phyloP scores from a whole-genome alignment of 2,329 filamentous ascomycete species.

The Colletotrichum lini region DNA sequence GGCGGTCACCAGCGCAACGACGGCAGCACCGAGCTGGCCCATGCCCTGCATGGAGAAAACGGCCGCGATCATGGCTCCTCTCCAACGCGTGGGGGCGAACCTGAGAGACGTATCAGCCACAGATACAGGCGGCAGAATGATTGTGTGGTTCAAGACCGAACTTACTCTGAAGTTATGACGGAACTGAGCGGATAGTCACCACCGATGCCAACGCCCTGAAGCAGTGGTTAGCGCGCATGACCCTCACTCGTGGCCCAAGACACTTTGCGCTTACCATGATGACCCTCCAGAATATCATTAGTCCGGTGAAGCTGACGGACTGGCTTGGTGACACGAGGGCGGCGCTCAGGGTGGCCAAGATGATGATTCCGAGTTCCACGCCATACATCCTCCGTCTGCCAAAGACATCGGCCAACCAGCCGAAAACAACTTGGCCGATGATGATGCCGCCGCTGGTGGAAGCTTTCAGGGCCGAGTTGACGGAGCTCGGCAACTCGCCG shows the following conservation, averaged over 20 bases:
- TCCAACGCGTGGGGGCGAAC: conserved; percentile 85
- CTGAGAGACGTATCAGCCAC: conserved; percentile 51
- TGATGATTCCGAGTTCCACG: conserved; percentile 80
- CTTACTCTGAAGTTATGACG: conserved; percentile 83
- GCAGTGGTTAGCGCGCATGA: background rate
- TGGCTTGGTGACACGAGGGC: conserved; percentile 73
- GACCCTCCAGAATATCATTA: conserved; percentile 82
- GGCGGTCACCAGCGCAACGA: conserved; percentile 79
- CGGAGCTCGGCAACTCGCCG: conserved; percentile 72
- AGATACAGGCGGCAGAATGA: background rate
- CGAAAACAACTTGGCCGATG: conserved; percentile 83
- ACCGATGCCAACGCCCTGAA: conserved; percentile 78
- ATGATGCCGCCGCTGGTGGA: conserved; percentile 85
- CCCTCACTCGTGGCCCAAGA: background rate
- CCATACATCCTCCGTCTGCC: conserved; percentile 89
- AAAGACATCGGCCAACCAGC: conserved; percentile 81
- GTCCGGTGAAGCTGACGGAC: conserved; percentile 70
- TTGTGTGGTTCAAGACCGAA: conserved; percentile 15
- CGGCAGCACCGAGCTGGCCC: conserved; percentile 80
- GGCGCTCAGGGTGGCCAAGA: conserved; percentile 78
- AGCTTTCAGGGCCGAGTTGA: conserved; percentile 85
- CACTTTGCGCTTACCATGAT: conserved; percentile 68
- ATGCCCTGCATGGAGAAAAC: conserved; percentile 90
- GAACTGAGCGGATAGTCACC: conserved; percentile 87
- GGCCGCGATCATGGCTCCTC: conserved; percentile 86